Conservation (phyloP, 176 grass and related monocot species). For the Triticum timopheevii region DNA sequence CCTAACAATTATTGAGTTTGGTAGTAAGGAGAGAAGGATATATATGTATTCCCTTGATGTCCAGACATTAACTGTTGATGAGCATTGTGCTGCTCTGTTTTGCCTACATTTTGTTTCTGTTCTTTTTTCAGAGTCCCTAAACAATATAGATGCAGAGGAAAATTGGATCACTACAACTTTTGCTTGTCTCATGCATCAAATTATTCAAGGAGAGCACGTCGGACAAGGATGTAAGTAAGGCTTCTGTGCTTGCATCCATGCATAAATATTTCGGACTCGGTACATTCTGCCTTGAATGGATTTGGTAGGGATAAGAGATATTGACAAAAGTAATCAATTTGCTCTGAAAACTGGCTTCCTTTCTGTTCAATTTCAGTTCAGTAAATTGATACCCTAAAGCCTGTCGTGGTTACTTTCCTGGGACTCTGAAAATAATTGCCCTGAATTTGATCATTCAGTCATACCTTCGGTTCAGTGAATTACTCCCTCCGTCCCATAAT, state of each 20-base stretch:
- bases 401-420: neutral
- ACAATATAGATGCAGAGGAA: neutral
- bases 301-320: neutral
- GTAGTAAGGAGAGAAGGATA: too few species aligned
- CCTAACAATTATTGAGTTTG: too few species aligned
- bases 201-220: slow-evolving; percentile 31
- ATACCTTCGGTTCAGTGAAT: too few species aligned
- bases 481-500: too few species aligned
- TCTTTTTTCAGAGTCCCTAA: neutral
- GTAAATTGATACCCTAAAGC: neutral
- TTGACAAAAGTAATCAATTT: neutral
- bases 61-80: neutral
- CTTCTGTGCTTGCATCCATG: slow-evolving; percentile 10
- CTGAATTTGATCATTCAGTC: too few species aligned
- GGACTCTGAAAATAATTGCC: too few species aligned
- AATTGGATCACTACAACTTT: neutral
- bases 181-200: slow-evolving; percentile 48
- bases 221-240: slow-evolving; percentile 48
- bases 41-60: too few species aligned
- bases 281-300: neutral
- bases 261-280: neutral
- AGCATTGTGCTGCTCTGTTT: neutral
- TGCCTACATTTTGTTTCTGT: neutral
- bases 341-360: neutral
- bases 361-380: neutral